These are phyloP conservation scores for Candida tallmaniae DNA, from an alignment of 805 yeast genomes.

Conservation along the genomic window DNA sequence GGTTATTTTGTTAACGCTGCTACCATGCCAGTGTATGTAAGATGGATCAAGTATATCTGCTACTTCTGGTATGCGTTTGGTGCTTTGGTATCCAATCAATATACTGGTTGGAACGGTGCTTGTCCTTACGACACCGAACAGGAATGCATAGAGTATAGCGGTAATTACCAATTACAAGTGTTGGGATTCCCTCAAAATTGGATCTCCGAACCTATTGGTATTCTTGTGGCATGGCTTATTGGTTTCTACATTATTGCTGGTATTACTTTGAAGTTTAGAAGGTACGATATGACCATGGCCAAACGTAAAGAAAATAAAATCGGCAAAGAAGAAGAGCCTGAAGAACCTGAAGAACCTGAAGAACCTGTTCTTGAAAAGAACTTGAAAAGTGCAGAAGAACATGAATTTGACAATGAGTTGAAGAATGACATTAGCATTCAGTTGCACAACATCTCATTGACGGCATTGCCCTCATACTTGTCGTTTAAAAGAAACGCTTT, in stretches of 20 bases:
- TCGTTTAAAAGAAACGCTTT: slow-evolving; percentile 8
- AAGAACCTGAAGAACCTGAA: slow-evolving; percentile 7
- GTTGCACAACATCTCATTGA: slow-evolving; percentile 29
- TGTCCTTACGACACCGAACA: slow-evolving; percentile 36
- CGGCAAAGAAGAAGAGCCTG: slow-evolving; percentile 22
- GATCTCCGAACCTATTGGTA: slow-evolving; percentile 61
- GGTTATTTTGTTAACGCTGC: slow-evolving; percentile 76
- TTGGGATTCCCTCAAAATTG: slow-evolving; percentile 64
- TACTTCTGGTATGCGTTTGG: slow-evolving; percentile 80
- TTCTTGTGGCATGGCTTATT: slow-evolving; percentile 52
- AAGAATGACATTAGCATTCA: slow-evolving; percentile 14
- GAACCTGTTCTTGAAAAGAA: too few relatives aligned
- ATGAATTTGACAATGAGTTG: slow-evolving; percentile 25
- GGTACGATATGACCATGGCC: slow-evolving; percentile 51
- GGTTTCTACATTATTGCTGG: slow-evolving; percentile 51
- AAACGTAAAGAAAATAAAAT: slow-evolving; percentile 28
- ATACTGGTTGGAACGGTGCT: slow-evolving; percentile 55
- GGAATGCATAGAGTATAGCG: slow-evolving; percentile 43
- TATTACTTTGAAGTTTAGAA: slow-evolving; percentile 42
- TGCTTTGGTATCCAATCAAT: slow-evolving; percentile 60
- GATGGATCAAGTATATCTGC: slow-evolving; percentile 78
- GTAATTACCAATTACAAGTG: slow-evolving; percentile 46
- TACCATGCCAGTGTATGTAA: slow-evolving; percentile 76
- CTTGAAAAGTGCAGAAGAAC: background rate
- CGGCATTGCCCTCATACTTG: slow-evolving; percentile 43